These are phyloP conservation scores for Acanthamoeba lugdunensis DNA, from an alignment of 208 protist species.

Conservation along the genomic window DNA sequence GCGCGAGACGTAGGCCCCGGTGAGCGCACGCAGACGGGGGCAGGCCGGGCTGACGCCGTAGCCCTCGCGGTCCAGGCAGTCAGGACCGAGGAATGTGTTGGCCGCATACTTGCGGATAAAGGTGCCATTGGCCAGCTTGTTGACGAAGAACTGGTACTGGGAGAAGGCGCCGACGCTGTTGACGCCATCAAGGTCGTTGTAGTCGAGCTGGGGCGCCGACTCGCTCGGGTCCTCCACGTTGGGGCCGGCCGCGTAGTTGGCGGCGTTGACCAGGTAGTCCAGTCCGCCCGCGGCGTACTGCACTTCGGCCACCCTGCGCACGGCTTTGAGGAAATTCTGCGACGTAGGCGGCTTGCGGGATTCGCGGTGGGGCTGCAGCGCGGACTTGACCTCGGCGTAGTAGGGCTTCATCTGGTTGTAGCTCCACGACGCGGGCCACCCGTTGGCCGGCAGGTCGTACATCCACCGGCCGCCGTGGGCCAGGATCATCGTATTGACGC, in stretches of 20 bases:
- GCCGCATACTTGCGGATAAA: background rate
- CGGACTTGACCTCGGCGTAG: background rate
- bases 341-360: background rate
- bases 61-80: background rate
- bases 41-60: background rate
- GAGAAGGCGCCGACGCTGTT: slow-evolving; percentile 1
- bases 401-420: background rate
- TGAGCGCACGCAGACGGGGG: background rate
- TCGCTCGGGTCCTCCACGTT: slow-evolving; percentile 1
- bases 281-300: background rate
- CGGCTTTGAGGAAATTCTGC: slow-evolving; percentile 5
- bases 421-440: background rate
- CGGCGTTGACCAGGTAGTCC: background rate
- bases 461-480: background rate
- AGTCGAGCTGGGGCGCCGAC: background rate
- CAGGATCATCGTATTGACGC: background rate
- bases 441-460: background rate
- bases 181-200: background rate
- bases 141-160: slow-evolving; percentile 1
- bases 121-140: background rate
- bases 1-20: background rate
- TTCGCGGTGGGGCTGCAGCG: background rate
- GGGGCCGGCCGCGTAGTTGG: background rate
- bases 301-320: background rate
- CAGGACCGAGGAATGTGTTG: background rate